Evolutionary conservation across 495 filamentous ascomycete species (phyloP).

Genomic region (Penicillium psychrofluorescens): DNA sequence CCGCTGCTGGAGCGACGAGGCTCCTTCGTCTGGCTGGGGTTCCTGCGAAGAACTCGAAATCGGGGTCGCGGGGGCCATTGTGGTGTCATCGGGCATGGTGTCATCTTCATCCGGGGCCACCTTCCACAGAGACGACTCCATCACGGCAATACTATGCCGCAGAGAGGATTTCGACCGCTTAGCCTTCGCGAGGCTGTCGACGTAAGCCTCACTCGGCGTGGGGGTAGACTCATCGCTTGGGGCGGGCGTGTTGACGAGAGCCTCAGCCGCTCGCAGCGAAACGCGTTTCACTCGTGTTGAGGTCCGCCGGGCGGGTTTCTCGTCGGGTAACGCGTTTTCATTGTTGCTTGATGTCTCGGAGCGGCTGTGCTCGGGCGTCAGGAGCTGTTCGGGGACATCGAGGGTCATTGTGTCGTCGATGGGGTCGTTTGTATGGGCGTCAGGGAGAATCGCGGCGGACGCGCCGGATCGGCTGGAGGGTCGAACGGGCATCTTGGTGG

Average conservation of each 20-base stretch:
- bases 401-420: constrained; percentile 31
- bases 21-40: constrained; percentile 26
- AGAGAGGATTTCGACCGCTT: constrained; percentile 30
- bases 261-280: constrained; percentile 25
- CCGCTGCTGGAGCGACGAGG: constrained; percentile 32
- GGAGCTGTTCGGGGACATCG: constrained; percentile 37
- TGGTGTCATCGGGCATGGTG: constrained; percentile 27
- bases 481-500: constrained; percentile 20
- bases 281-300: constrained; percentile 39
- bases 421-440: constrained; percentile 24
- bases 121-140: constrained; percentile 34
- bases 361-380: constrained; percentile 41
- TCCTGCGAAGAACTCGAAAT: constrained; percentile 36
- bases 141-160: constrained; percentile 38
- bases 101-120: constrained; percentile 21
- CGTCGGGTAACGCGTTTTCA: constrained; percentile 36
- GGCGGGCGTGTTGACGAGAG: constrained; percentile 17
- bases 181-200: constrained; percentile 22
- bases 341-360: constrained; percentile 46
- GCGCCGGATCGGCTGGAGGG: constrained; percentile 14
- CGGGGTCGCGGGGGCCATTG: constrained; percentile 32
- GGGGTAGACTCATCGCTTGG: constrained; percentile 27
- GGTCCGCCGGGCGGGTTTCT: constrained; percentile 31
- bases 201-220: constrained; percentile 31
- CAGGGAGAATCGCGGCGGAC: constrained; percentile 28